Base-by-base conservation (phyloP, 306 rosid species). In the Trichosanthes cucumerina region DNA sequence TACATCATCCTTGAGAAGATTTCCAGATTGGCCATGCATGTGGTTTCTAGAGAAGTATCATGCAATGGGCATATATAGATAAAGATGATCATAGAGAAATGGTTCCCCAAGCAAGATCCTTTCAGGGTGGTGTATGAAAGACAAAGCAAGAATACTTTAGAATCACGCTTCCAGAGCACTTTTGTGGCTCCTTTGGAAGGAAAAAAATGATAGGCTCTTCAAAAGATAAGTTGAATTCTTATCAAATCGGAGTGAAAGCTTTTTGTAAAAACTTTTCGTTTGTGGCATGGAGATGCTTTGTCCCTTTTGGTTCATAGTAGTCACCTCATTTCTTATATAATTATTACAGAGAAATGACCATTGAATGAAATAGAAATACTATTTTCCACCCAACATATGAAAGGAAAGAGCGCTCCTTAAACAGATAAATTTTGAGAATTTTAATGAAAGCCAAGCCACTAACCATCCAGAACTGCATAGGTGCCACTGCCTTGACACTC, bases 401-500 rank as follows among this genome's bases (percentile, higher is more conserved):
- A 34, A 81, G 21, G 57, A 43, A 28, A 2, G 58, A 66, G 58
- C 47, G 33, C 79, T 57, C 49, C 79, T 57, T 56, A 57, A 44
- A 62, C 28, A 80, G 33, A 65, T 58, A 70, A 77, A 80, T 63
- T 33, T 59, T 6, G 21, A 59, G 68, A 75, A 56, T 1, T 50
- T 62, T 16, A 38, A 38, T 23, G 26, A 80, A 84, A 78, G 77
- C 23, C 79, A 84, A 78, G 77, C 23, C 79, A 83, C 83, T 78
- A 64, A 96, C 99, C 99, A 91, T 91, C 99, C 99, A 96, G 84
- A 96, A 96, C 77, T 93, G 99, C 99, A 96, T 92, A 59, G 99
- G 99, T 7, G 97, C 98, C 80, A 96, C 97, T 82, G 99, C 78
- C 90, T 90, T 96, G 79, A 86, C 89, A 86, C 97, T 96, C 88